Evolutionary conservation across 2,329 filamentous ascomycete species (phyloP).

Genomic region (Thermoascus crustaceus): DNA sequence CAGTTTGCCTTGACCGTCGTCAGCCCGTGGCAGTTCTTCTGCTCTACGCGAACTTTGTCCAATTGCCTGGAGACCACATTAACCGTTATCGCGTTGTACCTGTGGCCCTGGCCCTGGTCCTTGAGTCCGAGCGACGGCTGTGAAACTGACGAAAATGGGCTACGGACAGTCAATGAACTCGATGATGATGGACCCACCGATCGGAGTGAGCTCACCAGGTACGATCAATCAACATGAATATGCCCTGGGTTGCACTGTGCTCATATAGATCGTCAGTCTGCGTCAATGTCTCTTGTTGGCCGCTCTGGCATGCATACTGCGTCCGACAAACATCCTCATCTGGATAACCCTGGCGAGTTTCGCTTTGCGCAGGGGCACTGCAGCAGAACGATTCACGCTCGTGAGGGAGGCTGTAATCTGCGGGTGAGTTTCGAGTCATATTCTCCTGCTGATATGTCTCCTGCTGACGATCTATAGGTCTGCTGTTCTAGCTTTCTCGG

Average conservation of each 20-base stretch:
- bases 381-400: constrained; percentile 43
- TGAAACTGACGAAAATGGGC: constrained; percentile 16
- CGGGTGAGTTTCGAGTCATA: constrained; percentile 25
- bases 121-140: constrained; percentile 37
- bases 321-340: constrained; percentile 82
- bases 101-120: constrained; percentile 79
- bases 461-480: constrained; percentile 36
- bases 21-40: constrained; percentile 96
- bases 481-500: constrained; percentile 54
- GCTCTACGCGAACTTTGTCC: constrained; percentile 84
- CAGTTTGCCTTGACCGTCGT: constrained; percentile 63
- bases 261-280: constrained; percentile 35
- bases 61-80: constrained; percentile 90
- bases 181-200: constrained; percentile 5
- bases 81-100: constrained; percentile 67
- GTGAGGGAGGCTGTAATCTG: constrained; percentile 58
- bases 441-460: constrained; percentile 1
- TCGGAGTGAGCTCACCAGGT: constrained; percentile 17
- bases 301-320: constrained; percentile 71
- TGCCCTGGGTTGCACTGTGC: constrained; percentile 7
- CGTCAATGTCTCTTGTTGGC: constrained; percentile 64
- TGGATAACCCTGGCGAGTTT: constrained; percentile 63
- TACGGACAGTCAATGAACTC: constrained; percentile 3
- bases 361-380: constrained; percentile 39
- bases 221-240: constrained; percentile 10